Base-by-base conservation (phyloP, 2,329 filamentous ascomycete genomes). In the Exophiala oligosperma region DNA sequence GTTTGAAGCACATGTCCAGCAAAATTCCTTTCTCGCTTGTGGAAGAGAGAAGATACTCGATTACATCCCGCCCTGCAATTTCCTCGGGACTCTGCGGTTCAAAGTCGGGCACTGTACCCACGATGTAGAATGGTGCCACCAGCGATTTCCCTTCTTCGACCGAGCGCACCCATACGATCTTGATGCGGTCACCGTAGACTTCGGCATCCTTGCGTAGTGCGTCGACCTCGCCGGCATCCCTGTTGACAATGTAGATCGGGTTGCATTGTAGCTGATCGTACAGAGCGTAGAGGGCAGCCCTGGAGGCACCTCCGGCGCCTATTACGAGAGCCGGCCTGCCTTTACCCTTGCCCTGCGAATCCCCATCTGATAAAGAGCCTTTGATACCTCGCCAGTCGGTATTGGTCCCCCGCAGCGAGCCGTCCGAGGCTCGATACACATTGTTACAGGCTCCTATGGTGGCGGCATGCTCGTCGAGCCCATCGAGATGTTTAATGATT, bases 1-100 rank as follows among this genome's bases (percentile, higher is more conserved):
- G 75, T 61, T 77, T 76, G 64, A 74, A 77, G 60, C 75, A 77
- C 73, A 77, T 76, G 32, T 77, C 75, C 37, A 77, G 57, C 54
- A 77, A 52, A 1, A 76, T 68, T 0, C 74, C 74, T 54, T 69
- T 72, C 4, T 61, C 41, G 0, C 61, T 54, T 2, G 54, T 60
- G 32, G 62, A 51, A 2, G 56, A 40, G 3, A 76, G 64, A 21
- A 74, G 70, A 14, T 63, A 54, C 6, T 67, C 63, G 5, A 75
- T 44, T 6, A 71, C 66, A 1, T 53, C 64, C 5, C 60, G 62
- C 0, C 67, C 69, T 5, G 54, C 62, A 40, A 69, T 50, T 56
- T 77, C 74, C 8, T 63, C 53, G 0, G 62, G 41, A 0, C 67
- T 71, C 29, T 61, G 55, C 1, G 73, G 73, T 37, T 72, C 70